Base-by-base conservation (phyloP, 208 protist species). In the Crithidia bombi region DNA sequence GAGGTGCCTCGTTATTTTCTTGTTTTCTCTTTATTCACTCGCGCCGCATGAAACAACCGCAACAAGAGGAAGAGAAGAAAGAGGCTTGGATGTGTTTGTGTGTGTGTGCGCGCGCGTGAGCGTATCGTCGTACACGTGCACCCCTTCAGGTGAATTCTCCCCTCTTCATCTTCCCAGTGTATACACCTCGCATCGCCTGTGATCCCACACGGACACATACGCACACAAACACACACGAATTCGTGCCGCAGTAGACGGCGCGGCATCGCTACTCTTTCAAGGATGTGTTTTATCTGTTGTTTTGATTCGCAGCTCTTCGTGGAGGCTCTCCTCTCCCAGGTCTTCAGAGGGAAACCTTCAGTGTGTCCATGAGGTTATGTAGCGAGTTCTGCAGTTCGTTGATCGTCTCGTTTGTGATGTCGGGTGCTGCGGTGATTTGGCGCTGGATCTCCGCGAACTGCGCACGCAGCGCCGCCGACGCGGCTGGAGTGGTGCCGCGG, bases 381-480 rank as follows among this genome's bases (percentile, higher is more conserved):
- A 76, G 54, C 1, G 70, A 32, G 32, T 70, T 76, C 43, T 63
- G 55, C 7, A 76, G 63, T 30, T 52, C 70, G 43, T 68, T 61
- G 26, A 76, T 30, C 15, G 70, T 63, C 39, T 65, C 61, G 55
- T 56, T 76, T 28, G 70, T 66, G 33, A 76, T 76, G 70, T 76
- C 70, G 0, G 46, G 43, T 21, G 25, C 32, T 14, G 19, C 30
- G n/a, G 47, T 36, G n/a, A 76, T 33, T 14, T 61, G 70, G 14
- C 64, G 63, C 47, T 70, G 70, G n/a, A 76, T 65, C 39, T 76
- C 70, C 1, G 56, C 56, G 47, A 76, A 76, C 56, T 76, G 70
- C 21, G 12, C 21, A 26, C 61, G 70, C 64, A 79, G 39, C 33
- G 69, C 68, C 11, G 76, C 50, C 21, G 65, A 38, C 19, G 72